A percentile compares a stretch with the other conserved stretches of the same genome.
These are phyloP conservation scores for Piper betle DNA, from an alignment of 164 flowering plant genomes.

Conservation along the genomic window DNA sequence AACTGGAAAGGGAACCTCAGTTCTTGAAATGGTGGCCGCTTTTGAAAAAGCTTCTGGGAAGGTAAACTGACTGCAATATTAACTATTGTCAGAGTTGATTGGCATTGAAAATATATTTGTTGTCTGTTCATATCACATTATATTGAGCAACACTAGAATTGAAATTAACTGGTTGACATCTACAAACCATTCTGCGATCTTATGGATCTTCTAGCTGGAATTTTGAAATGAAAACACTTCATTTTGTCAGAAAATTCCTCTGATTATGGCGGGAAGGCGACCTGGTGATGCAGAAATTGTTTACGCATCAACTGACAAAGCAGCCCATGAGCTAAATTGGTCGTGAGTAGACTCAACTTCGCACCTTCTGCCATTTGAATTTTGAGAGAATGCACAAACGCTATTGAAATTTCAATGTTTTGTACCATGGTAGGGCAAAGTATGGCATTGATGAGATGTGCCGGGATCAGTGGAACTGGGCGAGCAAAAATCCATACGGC, in stretches of 20 bases:
- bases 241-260: conserved; percentile 67
- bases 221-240: neutral
- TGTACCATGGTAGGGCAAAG: conserved; percentile 42
- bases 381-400: neutral
- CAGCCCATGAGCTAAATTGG: conserved; percentile 81
- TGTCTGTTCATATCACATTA: no score
- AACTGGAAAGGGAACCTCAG: conserved; percentile 55
- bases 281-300: conserved; percentile 94
- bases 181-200: no score
- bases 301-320: conserved; percentile 75
- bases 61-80: conserved; percentile 13
- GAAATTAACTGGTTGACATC: no score
- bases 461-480: conserved; percentile 93
- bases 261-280: conserved; percentile 59
- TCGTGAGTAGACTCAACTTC: conserved; percentile 34
- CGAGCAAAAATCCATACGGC: conserved; percentile 95
- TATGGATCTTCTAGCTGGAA: no score
- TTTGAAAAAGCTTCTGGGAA: conserved; percentile 61
- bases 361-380: neutral
- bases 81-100: neutral
- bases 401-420: neutral
- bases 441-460: conserved; percentile 92
- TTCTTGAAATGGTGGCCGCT: conserved; percentile 50
- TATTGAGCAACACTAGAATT: no score
- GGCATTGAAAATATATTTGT: neutral